Percentiles rank a stretch among this genome's conserved stretches.
Conservation (phyloP, 164 flowering plant species). For the Macadamia tetraphylla region DNA sequence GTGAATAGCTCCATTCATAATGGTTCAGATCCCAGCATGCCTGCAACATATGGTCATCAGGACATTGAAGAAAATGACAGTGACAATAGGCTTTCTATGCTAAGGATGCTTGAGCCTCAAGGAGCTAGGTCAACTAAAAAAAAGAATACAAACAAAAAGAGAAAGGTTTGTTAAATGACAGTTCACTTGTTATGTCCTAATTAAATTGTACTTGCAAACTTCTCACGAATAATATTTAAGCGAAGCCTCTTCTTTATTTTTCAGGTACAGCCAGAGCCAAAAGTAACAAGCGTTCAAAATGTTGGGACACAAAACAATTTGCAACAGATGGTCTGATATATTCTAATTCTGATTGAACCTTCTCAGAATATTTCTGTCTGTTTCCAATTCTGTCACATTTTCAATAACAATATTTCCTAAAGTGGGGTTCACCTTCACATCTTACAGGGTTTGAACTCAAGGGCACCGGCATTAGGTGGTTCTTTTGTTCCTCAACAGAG, state of each 20-base stretch:
- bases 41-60: constrained; percentile 20
- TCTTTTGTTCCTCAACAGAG: constrained; percentile 50
- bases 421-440: not conserved
- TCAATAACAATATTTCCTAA: not conserved
- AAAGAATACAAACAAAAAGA: constrained; percentile 43
- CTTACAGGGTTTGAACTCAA: constrained; percentile 49
- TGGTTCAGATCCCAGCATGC: constrained; percentile 23
- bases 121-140: constrained; percentile 32
- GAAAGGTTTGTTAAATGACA: constrained; percentile 39
- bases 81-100: constrained; percentile 2
- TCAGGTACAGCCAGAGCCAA: constrained; percentile 49
- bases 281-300: constrained; percentile 30
- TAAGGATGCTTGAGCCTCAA: constrained; percentile 6
- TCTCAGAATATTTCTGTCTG: not conserved
- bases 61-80: constrained; percentile 38
- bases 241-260: constrained; percentile 4
- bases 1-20: constrained; percentile 44
- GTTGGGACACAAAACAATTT: constrained; percentile 43
- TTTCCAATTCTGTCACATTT: not conserved
- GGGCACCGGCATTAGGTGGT: constrained; percentile 65
- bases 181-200: not conserved
- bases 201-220: not conserved
- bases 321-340: constrained; percentile 54
- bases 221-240: not conserved
- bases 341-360: not conserved